A percentile compares a stretch with the other conserved stretches of the same genome.
Evolutionary conservation across 2,329 filamentous ascomycete species (phyloP).

Genomic region (Stachybotrys chartarum): DNA sequence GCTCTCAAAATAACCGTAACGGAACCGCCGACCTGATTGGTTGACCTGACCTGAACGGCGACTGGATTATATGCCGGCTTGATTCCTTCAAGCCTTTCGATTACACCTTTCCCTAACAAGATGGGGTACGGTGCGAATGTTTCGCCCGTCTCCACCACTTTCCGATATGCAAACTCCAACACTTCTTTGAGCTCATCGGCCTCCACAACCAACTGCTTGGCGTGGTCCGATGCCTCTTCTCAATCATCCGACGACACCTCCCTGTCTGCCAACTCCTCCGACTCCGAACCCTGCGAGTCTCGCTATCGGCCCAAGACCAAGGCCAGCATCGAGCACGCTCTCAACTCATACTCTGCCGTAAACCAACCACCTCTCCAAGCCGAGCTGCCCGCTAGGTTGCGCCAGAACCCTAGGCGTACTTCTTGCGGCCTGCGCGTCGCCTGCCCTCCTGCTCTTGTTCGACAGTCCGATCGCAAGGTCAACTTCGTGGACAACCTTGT

Average conservation of each 20-base stretch:
- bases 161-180: slow-evolving; percentile 54
- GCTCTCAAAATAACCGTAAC: slow-evolving; percentile 20
- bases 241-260: slow-evolving; percentile 65
- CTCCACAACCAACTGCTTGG: slow-evolving; percentile 68
- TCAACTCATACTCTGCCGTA: slow-evolving; percentile 12
- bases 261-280: slow-evolving; percentile 53
- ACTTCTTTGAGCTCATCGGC: slow-evolving; percentile 66
- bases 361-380: slow-evolving; percentile 18
- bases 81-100: slow-evolving; percentile 15
- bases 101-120: slow-evolving; percentile 33
- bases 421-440: slow-evolving; percentile 48
- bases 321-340: slow-evolving; percentile 11
- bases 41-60: slow-evolving; percentile 46
- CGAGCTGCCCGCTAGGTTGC: slow-evolving; percentile 51
- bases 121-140: slow-evolving; percentile 50
- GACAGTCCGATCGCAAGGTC: slow-evolving; percentile 86
- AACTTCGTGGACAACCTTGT: slow-evolving; percentile 96
- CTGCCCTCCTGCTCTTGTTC: slow-evolving; percentile 67
- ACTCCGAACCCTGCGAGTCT: slow-evolving; percentile 40
- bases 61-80: slow-evolving; percentile 39
- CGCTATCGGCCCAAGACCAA: slow-evolving; percentile 27
- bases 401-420: slow-evolving; percentile 56
- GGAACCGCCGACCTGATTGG: slow-evolving; percentile 36
- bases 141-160: slow-evolving; percentile 44
- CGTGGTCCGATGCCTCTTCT: slow-evolving; percentile 68